A percentile compares a stretch with the other conserved stretches of the same genome.
Conservation (phyloP, 1,139 yeast species). For the Lodderomyces theae region DNA sequence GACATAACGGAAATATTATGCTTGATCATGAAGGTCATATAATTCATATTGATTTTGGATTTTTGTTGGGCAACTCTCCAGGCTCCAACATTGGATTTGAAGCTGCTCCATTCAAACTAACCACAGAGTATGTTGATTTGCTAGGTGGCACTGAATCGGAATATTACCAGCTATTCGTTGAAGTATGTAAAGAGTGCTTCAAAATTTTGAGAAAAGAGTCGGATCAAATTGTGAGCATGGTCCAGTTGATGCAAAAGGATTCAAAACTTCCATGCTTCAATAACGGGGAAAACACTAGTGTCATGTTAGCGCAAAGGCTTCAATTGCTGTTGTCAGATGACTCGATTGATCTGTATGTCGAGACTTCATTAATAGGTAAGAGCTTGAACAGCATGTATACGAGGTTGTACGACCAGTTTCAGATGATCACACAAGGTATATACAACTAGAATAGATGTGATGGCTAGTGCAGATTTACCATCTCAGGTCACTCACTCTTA, state of each 20-base stretch:
- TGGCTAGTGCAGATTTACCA: neutral
- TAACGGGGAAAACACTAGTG: slow-evolving; percentile 80
- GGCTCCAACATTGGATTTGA: slow-evolving; percentile 90
- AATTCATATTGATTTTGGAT: slow-evolving; percentile 94
- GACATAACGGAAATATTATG: slow-evolving; percentile 96
- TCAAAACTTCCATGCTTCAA: slow-evolving; percentile 88
- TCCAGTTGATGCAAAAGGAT: slow-evolving; percentile 90
- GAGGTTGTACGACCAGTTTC: slow-evolving; percentile 90
- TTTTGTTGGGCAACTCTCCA: slow-evolving; percentile 86
- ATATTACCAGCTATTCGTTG: slow-evolving; percentile 56
- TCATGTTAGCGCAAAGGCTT: slow-evolving; percentile 72
- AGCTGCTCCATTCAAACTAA: slow-evolving; percentile 93
- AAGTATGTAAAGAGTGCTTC: slow-evolving; percentile 69
- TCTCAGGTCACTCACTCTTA: no score
- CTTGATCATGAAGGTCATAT: slow-evolving; percentile 92
- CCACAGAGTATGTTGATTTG: slow-evolving; percentile 81
- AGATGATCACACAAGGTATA: slow-evolving; percentile 89
- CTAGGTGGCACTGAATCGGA: slow-evolving; percentile 74
- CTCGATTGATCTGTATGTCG: slow-evolving; percentile 78
- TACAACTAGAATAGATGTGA: slow-evolving; percentile 60
- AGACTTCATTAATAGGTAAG: slow-evolving; percentile 65
- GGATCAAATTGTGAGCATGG: slow-evolving; percentile 73
- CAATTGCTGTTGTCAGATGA: slow-evolving; percentile 71
- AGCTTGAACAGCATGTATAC: slow-evolving; percentile 90
- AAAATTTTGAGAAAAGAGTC: slow-evolving; percentile 66